A percentile compares a stretch with the other conserved stretches of the same genome.
Conservation (phyloP, 1,284 basidiomycete genomes). For the Rhodotorula glutinis region DNA sequence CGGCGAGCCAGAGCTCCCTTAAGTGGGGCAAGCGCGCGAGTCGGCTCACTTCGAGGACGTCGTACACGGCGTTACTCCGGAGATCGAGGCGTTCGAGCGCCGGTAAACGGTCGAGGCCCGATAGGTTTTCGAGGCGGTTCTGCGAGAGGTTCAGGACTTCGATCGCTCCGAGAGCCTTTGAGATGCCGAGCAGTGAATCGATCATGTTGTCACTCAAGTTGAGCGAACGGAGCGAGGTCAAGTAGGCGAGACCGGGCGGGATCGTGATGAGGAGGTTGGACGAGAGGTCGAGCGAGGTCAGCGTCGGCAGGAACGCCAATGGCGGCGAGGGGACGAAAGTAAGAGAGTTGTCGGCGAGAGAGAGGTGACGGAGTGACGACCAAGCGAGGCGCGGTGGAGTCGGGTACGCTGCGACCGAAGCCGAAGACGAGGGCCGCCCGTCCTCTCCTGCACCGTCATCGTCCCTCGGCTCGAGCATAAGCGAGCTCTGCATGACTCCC, state of each 20-base stretch:
- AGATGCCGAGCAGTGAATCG: conserved; percentile 86
- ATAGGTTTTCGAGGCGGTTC: conserved; percentile 88
- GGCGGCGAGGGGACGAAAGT: conserved; percentile 68
- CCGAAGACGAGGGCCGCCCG: conserved; percentile 47
- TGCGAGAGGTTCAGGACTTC: conserved; percentile 69
- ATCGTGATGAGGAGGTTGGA: conserved; percentile 51
- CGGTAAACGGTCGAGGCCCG: conserved; percentile 81
- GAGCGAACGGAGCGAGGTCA: conserved; percentile 76
- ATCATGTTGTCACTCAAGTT: conserved; percentile 95
- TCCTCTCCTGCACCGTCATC: conserved; percentile 39
- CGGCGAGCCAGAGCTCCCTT: conserved; percentile 70
- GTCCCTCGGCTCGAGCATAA: background rate
- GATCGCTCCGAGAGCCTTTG: conserved; percentile 69
- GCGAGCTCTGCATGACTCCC: background rate
- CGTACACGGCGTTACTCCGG: conserved; percentile 74
- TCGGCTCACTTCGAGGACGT: conserved; percentile 79
- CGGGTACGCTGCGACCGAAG: conserved; percentile 36
- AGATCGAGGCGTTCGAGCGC: conserved; percentile 82
- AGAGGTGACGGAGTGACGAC: conserved; percentile 72
- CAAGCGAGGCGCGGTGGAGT: conserved; percentile 66
- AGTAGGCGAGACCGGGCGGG: conserved; percentile 63
- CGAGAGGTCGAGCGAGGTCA: conserved; percentile 50
- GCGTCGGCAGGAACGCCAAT: conserved; percentile 55
- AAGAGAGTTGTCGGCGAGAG: conserved; percentile 74
- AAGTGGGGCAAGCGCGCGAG: conserved; percentile 75